Evolutionary conservation across 345 rosid genomes (phyloP).

Genomic region (Linum usitatissimum): DNA sequence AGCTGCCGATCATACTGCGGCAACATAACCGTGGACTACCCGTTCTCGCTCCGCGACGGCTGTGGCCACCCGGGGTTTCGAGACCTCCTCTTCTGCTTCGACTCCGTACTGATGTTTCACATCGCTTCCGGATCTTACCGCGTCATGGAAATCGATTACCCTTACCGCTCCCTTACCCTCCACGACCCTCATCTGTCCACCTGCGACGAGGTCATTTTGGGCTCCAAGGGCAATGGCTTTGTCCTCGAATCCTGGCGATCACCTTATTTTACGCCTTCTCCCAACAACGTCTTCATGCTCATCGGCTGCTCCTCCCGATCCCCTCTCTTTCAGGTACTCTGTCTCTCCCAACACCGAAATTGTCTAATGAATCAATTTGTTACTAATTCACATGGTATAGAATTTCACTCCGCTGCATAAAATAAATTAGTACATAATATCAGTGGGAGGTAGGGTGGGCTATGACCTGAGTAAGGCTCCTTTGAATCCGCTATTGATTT

Average conservation of each 20-base stretch:
- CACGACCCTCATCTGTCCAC: conserved; percentile 83
- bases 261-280: conserved; percentile 53
- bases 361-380: too few relatives aligned
- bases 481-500: too few relatives aligned
- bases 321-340: conserved; percentile 45
- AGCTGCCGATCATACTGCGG: conserved; percentile 74
- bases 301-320: conserved; percentile 74
- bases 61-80: conserved; percentile 88
- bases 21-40: conserved; percentile 69
- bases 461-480: too few relatives aligned
- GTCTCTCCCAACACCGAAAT: too few relatives aligned
- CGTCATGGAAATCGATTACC: conserved; percentile 68
- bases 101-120: conserved; percentile 77
- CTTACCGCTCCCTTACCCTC: conserved; percentile 59
- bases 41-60: conserved; percentile 57
- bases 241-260: conserved; percentile 62
- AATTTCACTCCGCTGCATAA: too few relatives aligned
- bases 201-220: conserved; percentile 55
- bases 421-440: too few relatives aligned
- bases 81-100: conserved; percentile 75
- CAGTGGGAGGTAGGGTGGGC: too few relatives aligned
- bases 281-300: conserved; percentile 78
- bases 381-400: too few relatives aligned
- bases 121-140: conserved; percentile 77
- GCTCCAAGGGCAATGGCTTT: conserved; percentile 78